Evolutionary conservation across 2,329 filamentous ascomycete species (phyloP).

Genomic region (Penicillium decumbens): DNA sequence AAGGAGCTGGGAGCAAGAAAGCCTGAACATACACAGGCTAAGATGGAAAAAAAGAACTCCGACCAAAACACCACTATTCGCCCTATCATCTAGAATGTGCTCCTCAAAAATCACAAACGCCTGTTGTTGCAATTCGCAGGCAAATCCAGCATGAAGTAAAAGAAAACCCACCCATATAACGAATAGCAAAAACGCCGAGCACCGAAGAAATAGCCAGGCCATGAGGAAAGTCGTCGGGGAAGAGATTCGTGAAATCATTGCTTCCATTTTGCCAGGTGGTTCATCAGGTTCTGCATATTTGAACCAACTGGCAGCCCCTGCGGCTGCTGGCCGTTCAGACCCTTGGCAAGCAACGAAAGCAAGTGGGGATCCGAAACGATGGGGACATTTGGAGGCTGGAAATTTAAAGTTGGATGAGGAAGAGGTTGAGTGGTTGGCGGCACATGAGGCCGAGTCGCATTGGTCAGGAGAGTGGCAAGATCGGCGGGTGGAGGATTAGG

Average conservation of each 20-base stretch:
- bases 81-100: conserved; percentile 20
- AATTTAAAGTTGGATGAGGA: conserved; percentile 28
- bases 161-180: not conserved
- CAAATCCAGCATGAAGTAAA: conserved; percentile 11
- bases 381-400: conserved; percentile 27
- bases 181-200: conserved; percentile 19
- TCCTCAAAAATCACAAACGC: conserved; percentile 17
- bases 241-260: conserved; percentile 34
- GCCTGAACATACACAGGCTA: conserved; percentile 5
- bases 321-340: conserved; percentile 33
- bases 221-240: conserved; percentile 6
- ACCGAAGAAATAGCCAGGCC: conserved; percentile 10
- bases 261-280: conserved; percentile 46
- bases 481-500: conserved; percentile 35
- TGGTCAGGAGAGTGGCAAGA: conserved; percentile 41
- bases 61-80: conserved; percentile 10
- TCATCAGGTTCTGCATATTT: conserved; percentile 48
- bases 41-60: conserved; percentile 12
- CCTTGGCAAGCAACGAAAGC: conserved; percentile 38
- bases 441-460: conserved; percentile 35
- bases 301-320: conserved; percentile 33
- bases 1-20: not conserved
- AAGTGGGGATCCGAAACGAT: conserved; percentile 35
- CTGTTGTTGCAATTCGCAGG: conserved; percentile 16
- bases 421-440: conserved; percentile 28